These are phyloP conservation scores for Tuber calosporum DNA, from an alignment of 495 filamentous ascomycete genomes.

Conservation along the genomic window DNA sequence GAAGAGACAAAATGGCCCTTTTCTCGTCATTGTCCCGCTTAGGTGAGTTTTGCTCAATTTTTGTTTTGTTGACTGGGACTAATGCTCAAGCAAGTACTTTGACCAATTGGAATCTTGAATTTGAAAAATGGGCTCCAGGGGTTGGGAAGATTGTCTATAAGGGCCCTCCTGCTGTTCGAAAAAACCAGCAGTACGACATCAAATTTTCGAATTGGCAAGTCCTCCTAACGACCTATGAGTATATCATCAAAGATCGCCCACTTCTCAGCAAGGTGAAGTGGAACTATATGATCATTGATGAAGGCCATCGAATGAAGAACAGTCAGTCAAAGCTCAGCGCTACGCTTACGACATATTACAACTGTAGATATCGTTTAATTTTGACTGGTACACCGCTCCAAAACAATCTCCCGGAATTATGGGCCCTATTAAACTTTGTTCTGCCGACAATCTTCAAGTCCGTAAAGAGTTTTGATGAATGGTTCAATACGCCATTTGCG, in stretches of 20 bases:
- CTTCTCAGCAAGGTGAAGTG: slow-evolving; percentile 94
- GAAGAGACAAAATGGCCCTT: slow-evolving; percentile 88
- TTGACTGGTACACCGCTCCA: slow-evolving; percentile 94
- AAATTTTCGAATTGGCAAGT: slow-evolving; percentile 95
- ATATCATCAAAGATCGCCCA: slow-evolving; percentile 97
- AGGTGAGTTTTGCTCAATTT: slow-evolving; percentile 24
- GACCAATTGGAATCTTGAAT: slow-evolving; percentile 97
- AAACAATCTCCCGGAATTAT: slow-evolving; percentile 93
- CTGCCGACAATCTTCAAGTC: slow-evolving; percentile 99
- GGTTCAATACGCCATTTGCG: slow-evolving; percentile 99
- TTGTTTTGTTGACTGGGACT: slow-evolving; percentile 9
- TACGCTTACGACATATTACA: slow-evolving; percentile 90
- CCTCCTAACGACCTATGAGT: slow-evolving; percentile 93
- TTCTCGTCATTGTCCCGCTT: slow-evolving; percentile 90
- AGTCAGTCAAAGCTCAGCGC: slow-evolving; percentile 91
- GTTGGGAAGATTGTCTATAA: slow-evolving; percentile 90
- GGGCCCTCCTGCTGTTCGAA: slow-evolving; percentile 79
- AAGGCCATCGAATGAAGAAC: slow-evolving; percentile 99
- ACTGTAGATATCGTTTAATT: slow-evolving; percentile 87
- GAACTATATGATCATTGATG: slow-evolving; percentile 99
- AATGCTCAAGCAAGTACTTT: slow-evolving; percentile 57
- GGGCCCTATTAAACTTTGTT: slow-evolving; percentile 97
- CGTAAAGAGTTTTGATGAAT: slow-evolving; percentile 97
- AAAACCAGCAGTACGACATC: slow-evolving; percentile 85
- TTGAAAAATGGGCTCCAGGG: slow-evolving; percentile 95